Percentiles rank a stretch among this genome's conserved stretches.
These are phyloP conservation scores for Pseudozyma tsukubaensis DNA, from an alignment of 1,284 basidiomycete species.

Conservation along the genomic window DNA sequence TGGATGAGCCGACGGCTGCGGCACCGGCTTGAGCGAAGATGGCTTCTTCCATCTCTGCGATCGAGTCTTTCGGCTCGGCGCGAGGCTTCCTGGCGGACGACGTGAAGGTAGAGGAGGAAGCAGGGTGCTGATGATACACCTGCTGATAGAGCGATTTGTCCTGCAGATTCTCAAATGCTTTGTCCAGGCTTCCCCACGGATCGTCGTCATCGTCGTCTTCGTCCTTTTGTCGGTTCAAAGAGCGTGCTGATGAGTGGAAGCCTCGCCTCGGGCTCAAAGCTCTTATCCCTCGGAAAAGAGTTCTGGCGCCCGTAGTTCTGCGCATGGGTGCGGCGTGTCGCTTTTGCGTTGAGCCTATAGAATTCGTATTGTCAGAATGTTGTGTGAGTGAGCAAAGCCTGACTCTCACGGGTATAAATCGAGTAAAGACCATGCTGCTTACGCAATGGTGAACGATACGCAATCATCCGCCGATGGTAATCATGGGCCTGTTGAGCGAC, in stretches of 20 bases:
- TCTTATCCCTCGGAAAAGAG: not conserved
- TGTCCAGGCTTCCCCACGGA: slow-evolving; percentile 57
- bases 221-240: slow-evolving; percentile 2
- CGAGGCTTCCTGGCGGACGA: not conserved
- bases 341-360: too few species aligned
- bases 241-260: slow-evolving; percentile 26
- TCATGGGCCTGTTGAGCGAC: slow-evolving; percentile 75
- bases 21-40: slow-evolving; percentile 53
- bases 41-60: slow-evolving; percentile 49
- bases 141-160: slow-evolving; percentile 44
- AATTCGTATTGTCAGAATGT: not conserved
- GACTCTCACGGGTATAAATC: not conserved
- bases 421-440: not conserved
- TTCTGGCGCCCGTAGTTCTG: not conserved
- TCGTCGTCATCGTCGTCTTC: slow-evolving; percentile 40
- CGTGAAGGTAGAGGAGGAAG: not conserved
- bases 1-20: slow-evolving; percentile 20
- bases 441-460: not conserved
- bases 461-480: slow-evolving; percentile 78
- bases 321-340: not conserved
- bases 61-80: slow-evolving; percentile 12
- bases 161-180: slow-evolving; percentile 40
- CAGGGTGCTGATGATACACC: slow-evolving; percentile 23
- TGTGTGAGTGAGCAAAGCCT: slow-evolving; percentile 20
- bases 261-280: slow-evolving; percentile 4